Evolutionary conservation across 306 rosid genomes (phyloP), one percentile per base, ranked within the genome.

Genomic region (Castanopsis chinensis): DNA sequence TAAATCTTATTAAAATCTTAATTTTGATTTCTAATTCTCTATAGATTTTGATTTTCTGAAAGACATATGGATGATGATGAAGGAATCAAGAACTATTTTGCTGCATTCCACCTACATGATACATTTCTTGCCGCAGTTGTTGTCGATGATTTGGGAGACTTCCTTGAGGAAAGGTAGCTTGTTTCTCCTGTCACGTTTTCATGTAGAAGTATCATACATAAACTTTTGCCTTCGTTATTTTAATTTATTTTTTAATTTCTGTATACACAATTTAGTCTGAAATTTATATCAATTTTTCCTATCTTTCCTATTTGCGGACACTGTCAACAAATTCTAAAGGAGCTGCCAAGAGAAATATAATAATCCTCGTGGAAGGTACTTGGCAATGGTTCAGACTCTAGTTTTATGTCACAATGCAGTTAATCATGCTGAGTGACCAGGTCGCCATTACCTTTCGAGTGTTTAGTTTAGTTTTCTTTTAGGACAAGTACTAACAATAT

Each of bases 351-450:
- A 91, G 67, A 90, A 89, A 45, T 91, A 88, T 68, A 80, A 84
- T 41, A 88, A 87, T 78, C 85, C 89, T 21, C 93, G 94, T 0
- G 98, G 97, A 37, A 85, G 92, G 83, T 97, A 92, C 84, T 54
- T 91, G 67, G 97, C 98, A 60, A 92, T 95, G 95, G 89, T 90
- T 84, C 83, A 92, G 86, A 90, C 83, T 59, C 88, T 92, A 11
- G 97, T 97, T 78, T 86, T 94, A 76, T 90, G 99, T 79, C 88
- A 86, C 75, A 90, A 87, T 84, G 97, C 99, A 79, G 74, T 94
- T 27, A 58, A 73, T 67, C 90, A 79, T 77, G 95, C 95, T 21
- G 82, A 85, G 97, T 71, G 6, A 77, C 21, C 71, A 51, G 43
- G 25, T 35, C 27, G n/a, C 17, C 41, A 4, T 33, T 30, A 58